phyloP scores from a whole-genome alignment of 2,329 filamentous ascomycete genomes.

The Cadophora gregata region DNA sequence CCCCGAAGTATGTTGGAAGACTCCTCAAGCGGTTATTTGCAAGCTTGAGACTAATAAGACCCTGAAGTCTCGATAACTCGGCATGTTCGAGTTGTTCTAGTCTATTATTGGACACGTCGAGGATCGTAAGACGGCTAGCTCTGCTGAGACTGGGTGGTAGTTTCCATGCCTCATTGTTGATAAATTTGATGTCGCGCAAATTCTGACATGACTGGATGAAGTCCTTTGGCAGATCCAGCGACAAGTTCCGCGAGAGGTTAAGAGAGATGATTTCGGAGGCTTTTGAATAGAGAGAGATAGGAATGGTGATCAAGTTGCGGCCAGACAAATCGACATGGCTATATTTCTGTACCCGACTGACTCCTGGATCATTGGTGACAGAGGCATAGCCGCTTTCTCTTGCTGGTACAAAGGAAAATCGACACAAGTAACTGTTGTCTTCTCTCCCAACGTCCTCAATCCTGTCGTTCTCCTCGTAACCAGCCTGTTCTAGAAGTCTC shows the following conservation, averaged over 20 bases:
- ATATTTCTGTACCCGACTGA: constrained; percentile 85
- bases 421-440: constrained; percentile 95
- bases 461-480: constrained; percentile 84
- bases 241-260: constrained; percentile 91
- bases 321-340: constrained; percentile 92
- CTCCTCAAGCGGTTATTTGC: constrained; percentile 88
- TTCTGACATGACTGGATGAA: constrained; percentile 95
- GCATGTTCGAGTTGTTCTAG: constrained; percentile 87
- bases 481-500: constrained; percentile 85
- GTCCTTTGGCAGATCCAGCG: constrained; percentile 90
- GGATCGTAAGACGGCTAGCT: constrained; percentile 80
- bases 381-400: constrained; percentile 83
- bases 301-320: constrained; percentile 91
- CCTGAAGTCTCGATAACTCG: constrained; percentile 75
- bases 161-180: constrained; percentile 88
- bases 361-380: constrained; percentile 76
- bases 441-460: constrained; percentile 94
- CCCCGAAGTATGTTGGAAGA: constrained; percentile 81
- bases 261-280: constrained; percentile 92
- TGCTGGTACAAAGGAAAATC: constrained; percentile 91
- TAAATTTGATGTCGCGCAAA: constrained; percentile 93
- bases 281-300: constrained; percentile 90
- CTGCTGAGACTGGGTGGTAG: constrained; percentile 84
- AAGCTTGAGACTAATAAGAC: constrained; percentile 86
- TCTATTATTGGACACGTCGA: constrained; percentile 95